Evolutionary conservation across 192 early-diverging fungal genomes (phyloP), one percentile per base, ranked within the genome.

Genomic region (Nowakowskiella sp.): DNA sequence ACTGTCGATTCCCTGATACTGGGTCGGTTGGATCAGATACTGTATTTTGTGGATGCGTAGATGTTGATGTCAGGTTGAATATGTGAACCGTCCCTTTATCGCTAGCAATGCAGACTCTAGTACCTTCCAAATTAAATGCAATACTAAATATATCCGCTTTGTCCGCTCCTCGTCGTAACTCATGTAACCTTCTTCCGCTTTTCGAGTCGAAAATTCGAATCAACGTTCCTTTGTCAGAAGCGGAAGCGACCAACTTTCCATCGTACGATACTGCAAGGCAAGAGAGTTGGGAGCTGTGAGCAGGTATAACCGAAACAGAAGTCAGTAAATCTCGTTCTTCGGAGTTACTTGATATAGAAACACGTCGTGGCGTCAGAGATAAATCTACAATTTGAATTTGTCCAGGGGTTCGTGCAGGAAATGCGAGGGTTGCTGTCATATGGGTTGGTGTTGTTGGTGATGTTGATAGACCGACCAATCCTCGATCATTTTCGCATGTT

Each of bases 21-120:
- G 68, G 26, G 44, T 48, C 60, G 26, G 59, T n/a, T 31, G 66
- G 66, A n/a, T 44, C 42, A 28, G 58, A 6, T 45, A 16, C 4
- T 62, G 28, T 30, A 47, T 28, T 9, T 33, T 19, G 16, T 56
- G 55, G 32, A 19, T 58, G 23, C 26, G 63, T 49, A 33, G 32
- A 43, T 7, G 68, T 49, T 28, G 66, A 27, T 33, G 47, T 47
- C 32, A 96, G 75, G 47, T 89, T 87, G 55, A 97, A 97, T 6
- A 97, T 72, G 61, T 97, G 94, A 4, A 94, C 82, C 1, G 94
- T 97, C 10, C 87, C 89, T 51, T 91, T 92, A 68, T 94, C 91
- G 0, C 86, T 90, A 4, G 89, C 84, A 19, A 89, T 88, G 55
- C 85, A 86, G 28, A 97, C 65, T 8, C 84, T 68, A 1, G 80